Conservation (phyloP, 208 protist species). For the Trypanosoma lewisi region DNA sequence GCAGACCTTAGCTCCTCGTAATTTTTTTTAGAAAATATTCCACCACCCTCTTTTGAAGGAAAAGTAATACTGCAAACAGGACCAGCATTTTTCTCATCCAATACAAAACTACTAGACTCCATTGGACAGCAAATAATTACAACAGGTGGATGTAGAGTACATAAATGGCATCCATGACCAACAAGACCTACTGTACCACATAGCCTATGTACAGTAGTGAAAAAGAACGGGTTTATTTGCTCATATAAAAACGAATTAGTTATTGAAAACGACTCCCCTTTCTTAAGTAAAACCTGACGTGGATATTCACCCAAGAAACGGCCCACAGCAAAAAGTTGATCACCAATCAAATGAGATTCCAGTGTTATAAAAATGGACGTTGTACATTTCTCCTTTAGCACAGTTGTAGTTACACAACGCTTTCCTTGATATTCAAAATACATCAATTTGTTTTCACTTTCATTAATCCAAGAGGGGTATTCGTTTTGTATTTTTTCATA, state of each 20-base stretch:
- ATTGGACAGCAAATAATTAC: slow-evolving; percentile 22
- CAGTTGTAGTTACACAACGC: slow-evolving; percentile 15
- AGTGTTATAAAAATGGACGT: slow-evolving; percentile 19
- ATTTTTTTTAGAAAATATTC: slow-evolving; percentile 20
- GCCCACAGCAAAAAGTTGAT: slow-evolving; percentile 33
- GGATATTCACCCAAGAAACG: slow-evolving; percentile 1
- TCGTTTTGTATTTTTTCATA: slow-evolving; percentile 15
- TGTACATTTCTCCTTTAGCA: slow-evolving; percentile 5
- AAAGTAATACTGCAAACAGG: slow-evolving; percentile 28
- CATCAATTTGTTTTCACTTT: slow-evolving; percentile 11
- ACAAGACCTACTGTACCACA: slow-evolving; percentile 34
- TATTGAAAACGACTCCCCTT: not conserved
- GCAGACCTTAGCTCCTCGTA: slow-evolving; percentile 20
- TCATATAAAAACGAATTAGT: slow-evolving; percentile 1
- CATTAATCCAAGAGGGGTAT: slow-evolving; percentile 22
- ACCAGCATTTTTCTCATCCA: slow-evolving; percentile 27
- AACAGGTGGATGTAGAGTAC: slow-evolving; percentile 26
- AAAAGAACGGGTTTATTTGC: slow-evolving; percentile 26
- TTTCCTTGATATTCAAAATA: slow-evolving; percentile 14
- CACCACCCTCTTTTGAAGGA: slow-evolving; percentile 8
- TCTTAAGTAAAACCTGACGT: not conserved
- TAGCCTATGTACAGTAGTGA: slow-evolving; percentile 30
- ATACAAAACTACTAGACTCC: slow-evolving; percentile 14
- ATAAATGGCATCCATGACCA: slow-evolving; percentile 26
- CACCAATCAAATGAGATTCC: slow-evolving; percentile 28